These are phyloP conservation scores for Amoeboaphelidium occidentale DNA, from an alignment of 371 early-diverging fungal genomes.

Conservation along the genomic window DNA sequence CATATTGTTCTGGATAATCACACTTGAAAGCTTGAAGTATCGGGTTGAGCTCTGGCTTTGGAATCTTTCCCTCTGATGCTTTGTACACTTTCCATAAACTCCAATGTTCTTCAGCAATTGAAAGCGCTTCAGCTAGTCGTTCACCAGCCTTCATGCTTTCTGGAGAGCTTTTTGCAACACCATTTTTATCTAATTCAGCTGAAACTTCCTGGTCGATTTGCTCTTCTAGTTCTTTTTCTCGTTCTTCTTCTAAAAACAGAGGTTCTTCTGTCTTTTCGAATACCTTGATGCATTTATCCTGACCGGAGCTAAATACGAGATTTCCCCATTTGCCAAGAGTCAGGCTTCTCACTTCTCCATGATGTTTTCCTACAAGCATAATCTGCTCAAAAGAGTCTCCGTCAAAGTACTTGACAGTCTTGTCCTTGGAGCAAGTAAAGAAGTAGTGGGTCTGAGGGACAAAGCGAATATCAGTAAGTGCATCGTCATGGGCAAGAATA, in stretches of 20 bases:
- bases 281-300: slow-evolving; percentile 72
- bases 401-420: slow-evolving; percentile 83
- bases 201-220: slow-evolving; percentile 30
- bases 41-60: slow-evolving; percentile 32
- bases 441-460: slow-evolving; percentile 83
- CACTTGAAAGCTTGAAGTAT: slow-evolving; percentile 34
- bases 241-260: slow-evolving; percentile 81
- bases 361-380: slow-evolving; percentile 65
- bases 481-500: slow-evolving; percentile 75
- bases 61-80: slow-evolving; percentile 5
- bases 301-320: slow-evolving; percentile 57
- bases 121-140: slow-evolving; percentile 64
- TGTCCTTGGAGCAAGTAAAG: slow-evolving; percentile 68
- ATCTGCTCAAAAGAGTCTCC: slow-evolving; percentile 90
- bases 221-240: slow-evolving; percentile 75
- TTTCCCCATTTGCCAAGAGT: slow-evolving; percentile 63
- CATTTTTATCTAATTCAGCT: slow-evolving; percentile 7
- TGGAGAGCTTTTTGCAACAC: slow-evolving; percentile 46
- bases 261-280: slow-evolving; percentile 88
- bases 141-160: slow-evolving; percentile 82
- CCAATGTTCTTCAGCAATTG: slow-evolving; percentile 55
- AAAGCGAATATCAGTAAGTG: slow-evolving; percentile 59
- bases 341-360: slow-evolving; percentile 77
- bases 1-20: slow-evolving; percentile 46
- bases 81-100: slow-evolving; percentile 12